Percentiles rank a stretch among this genome's conserved stretches.
Evolutionary conservation across 352 stramenopile genomes (phyloP).

Genomic region (Globisporangium apiculatum): DNA sequence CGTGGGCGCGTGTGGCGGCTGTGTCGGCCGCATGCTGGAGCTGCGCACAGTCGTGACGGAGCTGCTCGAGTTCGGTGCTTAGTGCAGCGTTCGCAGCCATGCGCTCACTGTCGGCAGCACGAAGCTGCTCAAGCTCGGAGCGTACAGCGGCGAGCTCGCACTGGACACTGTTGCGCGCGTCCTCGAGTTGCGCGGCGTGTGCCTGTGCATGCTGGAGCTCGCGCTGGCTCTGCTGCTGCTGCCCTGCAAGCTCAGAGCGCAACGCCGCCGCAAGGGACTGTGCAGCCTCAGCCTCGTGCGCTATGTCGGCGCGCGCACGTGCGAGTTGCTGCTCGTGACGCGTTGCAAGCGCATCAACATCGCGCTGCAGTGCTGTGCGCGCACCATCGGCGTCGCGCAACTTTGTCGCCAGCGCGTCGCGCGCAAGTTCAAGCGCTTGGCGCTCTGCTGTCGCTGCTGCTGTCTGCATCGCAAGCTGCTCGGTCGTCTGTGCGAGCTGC

Average conservation of each 20-base stretch:
- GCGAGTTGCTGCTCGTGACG: constrained; percentile 43
- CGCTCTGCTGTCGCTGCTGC: constrained; percentile 20
- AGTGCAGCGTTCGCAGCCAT: background rate
- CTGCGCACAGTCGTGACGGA: constrained; percentile 20
- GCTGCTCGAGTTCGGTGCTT: constrained; percentile 13
- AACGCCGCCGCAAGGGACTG: background rate
- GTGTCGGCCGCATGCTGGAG: constrained; percentile 31
- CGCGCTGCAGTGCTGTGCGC: constrained; percentile 29
- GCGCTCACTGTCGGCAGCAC: background rate
- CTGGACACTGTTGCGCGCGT: constrained; percentile 20
- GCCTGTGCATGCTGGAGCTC: constrained; percentile 9
- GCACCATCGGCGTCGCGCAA: constrained; percentile 18
- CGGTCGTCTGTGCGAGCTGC: constrained; percentile 17
- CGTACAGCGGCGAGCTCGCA: constrained; percentile 6
- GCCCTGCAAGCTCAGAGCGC: background rate
- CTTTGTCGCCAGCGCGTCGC: constrained; percentile 12
- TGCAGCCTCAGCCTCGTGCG: constrained; percentile 2
- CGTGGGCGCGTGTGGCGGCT: constrained; percentile 22
- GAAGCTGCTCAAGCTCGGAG: background rate
- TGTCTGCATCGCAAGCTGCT: constrained; percentile 21
- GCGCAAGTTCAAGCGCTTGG: constrained; percentile 22
- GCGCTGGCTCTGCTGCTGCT: constrained; percentile 4
- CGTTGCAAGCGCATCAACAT: constrained; percentile 43
- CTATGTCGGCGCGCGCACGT: constrained; percentile 20
- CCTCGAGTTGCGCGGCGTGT: constrained; percentile 6